Base-by-base conservation (phyloP, 2,329 filamentous ascomycete species). In the Ascochyta pisi region DNA sequence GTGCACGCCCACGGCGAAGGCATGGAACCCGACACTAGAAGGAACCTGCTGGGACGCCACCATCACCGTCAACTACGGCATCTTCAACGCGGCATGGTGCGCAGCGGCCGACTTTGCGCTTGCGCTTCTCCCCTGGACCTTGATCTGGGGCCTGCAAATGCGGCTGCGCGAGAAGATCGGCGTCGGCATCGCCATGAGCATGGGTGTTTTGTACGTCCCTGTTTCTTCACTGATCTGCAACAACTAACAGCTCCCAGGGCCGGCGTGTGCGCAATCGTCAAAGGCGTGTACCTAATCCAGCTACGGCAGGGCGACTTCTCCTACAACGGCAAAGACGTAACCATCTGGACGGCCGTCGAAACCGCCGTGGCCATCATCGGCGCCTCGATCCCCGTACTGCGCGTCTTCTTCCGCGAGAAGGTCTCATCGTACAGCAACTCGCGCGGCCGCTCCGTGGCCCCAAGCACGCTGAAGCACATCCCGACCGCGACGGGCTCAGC, bases 361-460 rank as follows among this genome's bases (percentile, higher is more conserved):
- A 71, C 65, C 26, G 66, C 68, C 31, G 66, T 66, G 4, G 67
- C 69, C 24, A 69, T 72, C 5, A 61, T 70, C 41, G 69, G 61
- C 9, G 68, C 65, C 6, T 70, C 64, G 3, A 68, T 72, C 6
- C 68, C 69, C 6, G 66, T 72, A 2, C 63, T 72, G 2, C 68
- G 69, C 26, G 69, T 71, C 7, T 71, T 71, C 60, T 65, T 72
- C 61, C 67, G 66, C n/a, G 62, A 70, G n/a, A 61, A 60, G 1
- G 61, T 65, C 2, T 63, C 58, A 0, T 62, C 57, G 1, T 50
- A 55, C 31, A 47, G 31, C 46, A 29, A 42, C 39, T 53, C 48
- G 1, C 52, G 40, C 26, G 43, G 47, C 29, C 46, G 53, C 29
- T 41, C 41, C 7, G 10, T n/a, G 6, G 42, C 31, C 4, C 54